Conservation (phyloP, 495 filamentous ascomycete species). For the Penicillium subrubescens region DNA sequence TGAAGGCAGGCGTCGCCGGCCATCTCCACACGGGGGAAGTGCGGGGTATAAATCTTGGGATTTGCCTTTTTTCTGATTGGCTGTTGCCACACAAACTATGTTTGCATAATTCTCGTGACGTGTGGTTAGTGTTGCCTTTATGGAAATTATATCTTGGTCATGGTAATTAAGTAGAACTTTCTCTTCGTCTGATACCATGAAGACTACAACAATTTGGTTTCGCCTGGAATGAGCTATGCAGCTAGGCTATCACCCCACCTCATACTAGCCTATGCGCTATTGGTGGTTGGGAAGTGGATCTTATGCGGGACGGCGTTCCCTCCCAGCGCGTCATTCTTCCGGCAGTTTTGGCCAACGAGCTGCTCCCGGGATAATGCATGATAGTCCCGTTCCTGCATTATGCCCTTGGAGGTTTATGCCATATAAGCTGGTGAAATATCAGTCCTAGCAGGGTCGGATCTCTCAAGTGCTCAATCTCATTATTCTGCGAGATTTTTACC, state of each 20-base stretch:
- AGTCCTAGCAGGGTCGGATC: neutral
- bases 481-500: too few relatives aligned
- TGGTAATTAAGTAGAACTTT: neutral
- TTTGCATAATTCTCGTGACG: neutral
- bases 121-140: neutral
- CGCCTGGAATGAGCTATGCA: neutral
- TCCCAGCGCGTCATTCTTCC: neutral
- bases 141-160: neutral
- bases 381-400: neutral
- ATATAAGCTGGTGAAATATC: neutral
- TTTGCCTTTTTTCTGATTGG: neutral
- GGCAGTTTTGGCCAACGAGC: neutral
- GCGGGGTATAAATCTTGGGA: constrained; percentile 19
- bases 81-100: neutral
- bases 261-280: neutral
- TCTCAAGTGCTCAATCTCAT: constrained; percentile 7
- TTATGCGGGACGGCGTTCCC: neutral
- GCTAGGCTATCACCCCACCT: neutral
- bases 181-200: neutral
- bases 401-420: neutral
- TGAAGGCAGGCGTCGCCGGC: constrained; percentile 18
- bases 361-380: neutral
- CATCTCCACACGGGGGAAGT: constrained; percentile 20
- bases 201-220: neutral
- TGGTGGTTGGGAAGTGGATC: neutral